Conservation (phyloP, 2,329 filamentous ascomycete species). For the Cladosporium sp. region DNA sequence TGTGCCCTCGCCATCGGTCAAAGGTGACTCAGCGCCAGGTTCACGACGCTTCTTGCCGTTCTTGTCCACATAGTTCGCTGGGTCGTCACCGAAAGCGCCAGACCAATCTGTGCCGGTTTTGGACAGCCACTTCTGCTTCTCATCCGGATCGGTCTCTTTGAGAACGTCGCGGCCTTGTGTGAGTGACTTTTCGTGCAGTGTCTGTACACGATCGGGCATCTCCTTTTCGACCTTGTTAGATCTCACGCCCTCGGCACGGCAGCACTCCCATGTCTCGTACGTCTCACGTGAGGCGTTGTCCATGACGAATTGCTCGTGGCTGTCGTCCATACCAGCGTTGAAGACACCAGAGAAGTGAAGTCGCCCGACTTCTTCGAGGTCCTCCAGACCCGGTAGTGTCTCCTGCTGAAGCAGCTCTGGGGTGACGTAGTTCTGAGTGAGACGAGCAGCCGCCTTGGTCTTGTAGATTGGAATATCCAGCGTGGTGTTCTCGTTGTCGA, state of each 20-base stretch:
- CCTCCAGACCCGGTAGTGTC: conserved; percentile 67
- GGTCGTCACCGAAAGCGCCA: conserved; percentile 80
- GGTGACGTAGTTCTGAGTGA: conserved; percentile 92
- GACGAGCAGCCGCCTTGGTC: conserved; percentile 70
- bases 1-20: conserved; percentile 46
- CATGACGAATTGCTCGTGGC: conserved; percentile 78
- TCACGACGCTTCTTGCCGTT: conserved; percentile 57
- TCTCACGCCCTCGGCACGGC: conserved; percentile 82
- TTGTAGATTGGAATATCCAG: conserved; percentile 91
- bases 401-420: conserved; percentile 66
- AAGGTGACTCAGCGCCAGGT: conserved; percentile 53
- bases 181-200: conserved; percentile 79
- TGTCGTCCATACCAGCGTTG: conserved; percentile 85
- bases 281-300: conserved; percentile 91
- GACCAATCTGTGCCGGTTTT: conserved; percentile 84
- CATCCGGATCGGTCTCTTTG: conserved; percentile 67
- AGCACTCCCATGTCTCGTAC: conserved; percentile 92
- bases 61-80: conserved; percentile 58
- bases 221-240: conserved; percentile 68
- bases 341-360: conserved; percentile 79
- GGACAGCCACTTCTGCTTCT: conserved; percentile 75
- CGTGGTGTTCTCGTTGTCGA: conserved; percentile 73
- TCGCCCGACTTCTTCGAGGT: conserved; percentile 77
- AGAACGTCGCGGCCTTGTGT: conserved; percentile 79
- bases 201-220: conserved; percentile 69